phyloP scores from a whole-genome alignment of 495 filamentous ascomycete species.

The Penicillium parvum region DNA sequence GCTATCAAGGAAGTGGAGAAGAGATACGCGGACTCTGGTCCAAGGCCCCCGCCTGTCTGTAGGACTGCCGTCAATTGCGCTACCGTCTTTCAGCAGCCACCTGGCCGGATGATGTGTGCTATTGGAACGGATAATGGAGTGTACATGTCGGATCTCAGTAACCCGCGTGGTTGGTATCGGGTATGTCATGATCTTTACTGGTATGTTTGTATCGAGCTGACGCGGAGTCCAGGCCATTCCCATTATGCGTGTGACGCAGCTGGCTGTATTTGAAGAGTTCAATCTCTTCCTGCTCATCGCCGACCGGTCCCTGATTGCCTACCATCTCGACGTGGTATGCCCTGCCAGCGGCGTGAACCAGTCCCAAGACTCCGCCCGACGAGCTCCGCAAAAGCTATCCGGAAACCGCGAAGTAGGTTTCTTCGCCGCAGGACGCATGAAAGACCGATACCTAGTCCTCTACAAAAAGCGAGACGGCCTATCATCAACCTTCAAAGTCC shows the following conservation, averaged over 20 bases:
- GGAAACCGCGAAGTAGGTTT: slow-evolving; percentile 87
- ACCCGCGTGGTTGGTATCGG: slow-evolving; percentile 84
- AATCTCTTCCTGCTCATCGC: slow-evolving; percentile 84
- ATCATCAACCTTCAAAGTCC: slow-evolving; percentile 90
- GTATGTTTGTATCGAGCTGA: slow-evolving; percentile 25
- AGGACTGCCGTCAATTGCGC: slow-evolving; percentile 86
- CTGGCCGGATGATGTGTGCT: slow-evolving; percentile 81
- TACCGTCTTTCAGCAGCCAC: slow-evolving; percentile 72
- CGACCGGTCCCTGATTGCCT: slow-evolving; percentile 87
- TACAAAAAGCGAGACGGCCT: slow-evolving; percentile 95
- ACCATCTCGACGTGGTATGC: slow-evolving; percentile 86
- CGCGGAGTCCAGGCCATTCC: slow-evolving; percentile 61
- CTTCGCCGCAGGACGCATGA: slow-evolving; percentile 93
- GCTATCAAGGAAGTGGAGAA: slow-evolving; percentile 86
- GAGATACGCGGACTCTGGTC: slow-evolving; percentile 56
- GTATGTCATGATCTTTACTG: slow-evolving; percentile 45
- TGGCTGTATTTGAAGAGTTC: slow-evolving; percentile 93
- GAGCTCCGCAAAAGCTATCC: slow-evolving; percentile 87
- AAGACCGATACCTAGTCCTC: slow-evolving; percentile 88
- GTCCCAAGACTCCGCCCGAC: slow-evolving; percentile 58
- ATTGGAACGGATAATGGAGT: slow-evolving; percentile 95
- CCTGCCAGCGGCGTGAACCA: slow-evolving; percentile 60
- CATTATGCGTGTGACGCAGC: slow-evolving; percentile 75
- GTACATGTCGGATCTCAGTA: slow-evolving; percentile 76
- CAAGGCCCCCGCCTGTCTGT: slow-evolving; percentile 71